These are phyloP conservation scores for Cornus florida DNA, from an alignment of 148 eudicot genomes.

Conservation along the genomic window DNA sequence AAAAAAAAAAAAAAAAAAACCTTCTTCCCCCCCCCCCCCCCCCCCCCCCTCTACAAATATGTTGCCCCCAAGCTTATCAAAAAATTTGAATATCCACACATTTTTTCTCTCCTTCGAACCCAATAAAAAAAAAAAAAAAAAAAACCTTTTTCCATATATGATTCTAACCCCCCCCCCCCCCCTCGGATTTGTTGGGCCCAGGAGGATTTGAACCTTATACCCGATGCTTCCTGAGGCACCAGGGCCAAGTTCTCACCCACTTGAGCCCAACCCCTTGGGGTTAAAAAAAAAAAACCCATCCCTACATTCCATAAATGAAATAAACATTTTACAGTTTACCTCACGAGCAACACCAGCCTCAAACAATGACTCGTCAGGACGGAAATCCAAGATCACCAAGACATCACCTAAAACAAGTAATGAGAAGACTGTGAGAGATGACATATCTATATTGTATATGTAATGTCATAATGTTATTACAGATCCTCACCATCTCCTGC, in stretches of 20 bases:
- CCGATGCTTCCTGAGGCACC: too few relatives aligned
- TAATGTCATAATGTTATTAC: neutral
- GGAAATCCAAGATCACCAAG: slow-evolving; percentile 81
- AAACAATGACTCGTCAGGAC: slow-evolving; percentile 75
- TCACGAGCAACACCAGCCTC: slow-evolving; percentile 95
- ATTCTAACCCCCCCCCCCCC: too few relatives aligned
- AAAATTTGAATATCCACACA: neutral
- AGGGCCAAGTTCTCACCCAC: too few relatives aligned
- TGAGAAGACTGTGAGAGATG: neutral
- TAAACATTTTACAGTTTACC: slow-evolving; percentile 33
- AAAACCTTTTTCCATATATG: neutral
- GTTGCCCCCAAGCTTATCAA: neutral
- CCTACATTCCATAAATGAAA: neutral
- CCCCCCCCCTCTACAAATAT: slow-evolving; percentile 28
- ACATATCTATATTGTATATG: neutral
- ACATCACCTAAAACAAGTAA: slow-evolving; percentile 64
- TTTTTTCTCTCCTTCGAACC: neutral
- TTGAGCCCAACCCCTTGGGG: too few relatives aligned
- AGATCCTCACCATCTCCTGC: slow-evolving; percentile 73
- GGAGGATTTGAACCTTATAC: too few relatives aligned
- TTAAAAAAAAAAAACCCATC: too few relatives aligned
- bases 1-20: too few relatives aligned
- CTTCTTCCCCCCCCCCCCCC: neutral
- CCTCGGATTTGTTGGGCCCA: too few relatives aligned
- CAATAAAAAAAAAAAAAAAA: too few relatives aligned